Evolutionary conservation across 2,329 filamentous ascomycete genomes (phyloP).

Genomic region (Fonsecaea nubica): DNA sequence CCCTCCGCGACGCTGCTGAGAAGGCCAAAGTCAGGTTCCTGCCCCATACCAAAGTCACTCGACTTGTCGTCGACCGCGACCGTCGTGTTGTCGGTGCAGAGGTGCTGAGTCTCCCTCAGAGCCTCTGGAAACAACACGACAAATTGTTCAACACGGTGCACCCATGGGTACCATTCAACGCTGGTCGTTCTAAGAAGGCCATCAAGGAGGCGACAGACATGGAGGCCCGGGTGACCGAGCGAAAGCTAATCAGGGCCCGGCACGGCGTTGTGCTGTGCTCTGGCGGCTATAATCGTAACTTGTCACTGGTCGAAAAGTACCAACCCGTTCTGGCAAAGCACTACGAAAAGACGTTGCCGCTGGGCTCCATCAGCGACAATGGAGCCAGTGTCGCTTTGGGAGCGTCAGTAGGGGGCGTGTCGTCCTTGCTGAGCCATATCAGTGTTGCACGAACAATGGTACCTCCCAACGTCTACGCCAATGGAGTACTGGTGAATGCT

Average conservation of each 20-base stretch:
- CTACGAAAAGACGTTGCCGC: constrained; percentile 10
- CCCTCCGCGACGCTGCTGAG: constrained; percentile 6
- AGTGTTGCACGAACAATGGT: constrained; percentile 8
- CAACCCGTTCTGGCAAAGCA: constrained; percentile 4
- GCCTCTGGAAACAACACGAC: constrained; percentile 3
- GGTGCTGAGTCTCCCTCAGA: neutral
- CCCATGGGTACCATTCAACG: constrained; percentile 1
- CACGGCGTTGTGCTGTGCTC: neutral
- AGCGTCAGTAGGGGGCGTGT: neutral
- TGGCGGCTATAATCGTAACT: constrained; percentile 5
- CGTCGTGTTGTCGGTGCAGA: neutral
- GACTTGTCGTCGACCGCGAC: constrained; percentile 2
- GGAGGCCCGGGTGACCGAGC: neutral
- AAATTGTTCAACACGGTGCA: neutral
- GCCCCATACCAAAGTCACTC: constrained; percentile 1
- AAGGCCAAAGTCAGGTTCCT: constrained; percentile 4
- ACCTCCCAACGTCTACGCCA: constrained; percentile 5
- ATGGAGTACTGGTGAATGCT: constrained; percentile 8
- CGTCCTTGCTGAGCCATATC: constrained; percentile 1
- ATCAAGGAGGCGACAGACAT: neutral
- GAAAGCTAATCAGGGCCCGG: constrained; percentile 1
- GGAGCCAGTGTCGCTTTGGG: neutral
- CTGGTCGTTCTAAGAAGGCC: constrained; percentile 1
- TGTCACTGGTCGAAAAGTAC: constrained; percentile 1
- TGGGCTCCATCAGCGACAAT: neutral